These are phyloP conservation scores for Eucalyptus globulus DNA, from an alignment of 345 rosid species.

Conservation along the genomic window DNA sequence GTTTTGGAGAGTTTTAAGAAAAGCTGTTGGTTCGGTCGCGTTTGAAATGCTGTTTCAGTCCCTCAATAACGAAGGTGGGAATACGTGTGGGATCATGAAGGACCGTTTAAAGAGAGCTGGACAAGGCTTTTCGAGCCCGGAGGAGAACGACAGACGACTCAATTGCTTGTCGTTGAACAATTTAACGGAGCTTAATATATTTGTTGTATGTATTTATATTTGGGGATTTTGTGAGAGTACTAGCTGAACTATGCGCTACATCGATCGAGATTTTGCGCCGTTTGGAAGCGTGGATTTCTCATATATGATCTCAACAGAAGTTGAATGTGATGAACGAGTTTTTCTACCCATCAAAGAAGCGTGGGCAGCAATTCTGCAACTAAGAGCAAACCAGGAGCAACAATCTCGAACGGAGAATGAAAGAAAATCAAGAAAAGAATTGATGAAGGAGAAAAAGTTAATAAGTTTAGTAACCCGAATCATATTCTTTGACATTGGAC, in stretches of 20 bases:
- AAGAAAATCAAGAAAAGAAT: neutral
- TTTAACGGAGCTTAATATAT: neutral
- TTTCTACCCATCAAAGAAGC: neutral
- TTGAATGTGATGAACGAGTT: neutral
- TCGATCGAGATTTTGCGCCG: neutral
- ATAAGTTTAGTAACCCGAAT: neutral
- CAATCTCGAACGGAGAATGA: neutral
- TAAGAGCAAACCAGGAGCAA: neutral
- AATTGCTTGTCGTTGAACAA: neutral
- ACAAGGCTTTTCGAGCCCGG: neutral
- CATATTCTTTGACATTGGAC: neutral
- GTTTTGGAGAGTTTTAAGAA: neutral
- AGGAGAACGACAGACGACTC: neutral
- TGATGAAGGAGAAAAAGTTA: neutral
- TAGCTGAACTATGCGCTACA: neutral
- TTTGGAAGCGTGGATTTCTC: neutral
- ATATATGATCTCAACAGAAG: neutral
- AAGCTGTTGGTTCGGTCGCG: neutral
- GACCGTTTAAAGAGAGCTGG: neutral
- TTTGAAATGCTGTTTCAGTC: neutral
- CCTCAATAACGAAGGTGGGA: neutral
- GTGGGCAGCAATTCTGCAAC: neutral
- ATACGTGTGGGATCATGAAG: neutral
- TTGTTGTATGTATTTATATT: neutral
- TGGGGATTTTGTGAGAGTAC: neutral